Evolutionary conservation across 768 basidiomycete species (phyloP).

Genomic region (Mycena rebaudengoi): DNA sequence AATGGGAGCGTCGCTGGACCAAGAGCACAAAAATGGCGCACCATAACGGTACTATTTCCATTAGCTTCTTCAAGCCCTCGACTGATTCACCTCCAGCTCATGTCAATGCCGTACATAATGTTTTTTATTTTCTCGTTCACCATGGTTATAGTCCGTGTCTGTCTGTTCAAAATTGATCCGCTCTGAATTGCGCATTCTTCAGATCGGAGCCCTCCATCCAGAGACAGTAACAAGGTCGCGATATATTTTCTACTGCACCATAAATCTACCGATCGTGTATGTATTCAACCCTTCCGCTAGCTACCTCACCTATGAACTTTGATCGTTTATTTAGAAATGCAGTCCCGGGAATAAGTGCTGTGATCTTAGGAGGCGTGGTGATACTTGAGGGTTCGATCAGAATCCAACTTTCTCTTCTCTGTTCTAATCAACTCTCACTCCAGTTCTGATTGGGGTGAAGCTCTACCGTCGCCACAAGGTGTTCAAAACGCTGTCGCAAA

Average conservation of each 20-base stretch:
- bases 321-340: not conserved
- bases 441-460: constrained; percentile 14
- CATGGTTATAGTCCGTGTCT: not conserved
- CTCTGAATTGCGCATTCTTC: not conserved
- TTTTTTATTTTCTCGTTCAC: not conserved
- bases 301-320: not conserved
- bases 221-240: constrained; percentile 11
- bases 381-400: not conserved
- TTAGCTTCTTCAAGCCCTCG: not conserved
- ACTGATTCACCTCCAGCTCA: not conserved
- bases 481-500: not conserved
- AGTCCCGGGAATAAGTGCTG: not conserved
- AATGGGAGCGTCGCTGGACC: not conserved
- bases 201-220: not conserved
- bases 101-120: constrained; percentile 1
- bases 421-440: not conserved
- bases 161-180: not conserved
- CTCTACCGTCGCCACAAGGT: constrained; percentile 1
- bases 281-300: not conserved
- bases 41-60: not conserved
- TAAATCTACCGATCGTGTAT: constrained; percentile 2
- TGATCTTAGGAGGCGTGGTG: not conserved
- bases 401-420: not conserved
- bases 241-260: constrained; percentile 14
- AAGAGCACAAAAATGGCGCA: not conserved